Conservation (phyloP, 495 filamentous ascomycete genomes). For the Glutinoglossum americanum region DNA sequence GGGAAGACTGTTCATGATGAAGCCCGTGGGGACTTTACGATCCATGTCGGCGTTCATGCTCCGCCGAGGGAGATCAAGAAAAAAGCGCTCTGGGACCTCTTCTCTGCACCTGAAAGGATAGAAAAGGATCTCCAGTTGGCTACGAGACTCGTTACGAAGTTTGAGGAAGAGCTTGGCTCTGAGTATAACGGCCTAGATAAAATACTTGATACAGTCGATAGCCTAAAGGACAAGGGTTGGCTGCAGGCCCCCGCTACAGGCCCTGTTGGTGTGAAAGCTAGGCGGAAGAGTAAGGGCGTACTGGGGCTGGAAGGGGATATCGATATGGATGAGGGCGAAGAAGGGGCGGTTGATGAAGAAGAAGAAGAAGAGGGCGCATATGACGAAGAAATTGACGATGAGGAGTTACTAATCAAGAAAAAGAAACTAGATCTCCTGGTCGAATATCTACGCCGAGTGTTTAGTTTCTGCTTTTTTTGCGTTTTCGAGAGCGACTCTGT, state of each 20-base stretch:
- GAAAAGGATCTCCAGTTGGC: conserved; percentile 67
- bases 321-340: conserved; percentile 25
- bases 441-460: conserved; percentile 87
- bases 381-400: conserved; percentile 72
- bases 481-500: conserved; percentile 96
- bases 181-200: conserved; percentile 45
- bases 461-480: conserved; percentile 99
- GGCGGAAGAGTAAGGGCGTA: conserved; percentile 27
- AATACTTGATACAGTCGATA: conserved; percentile 72
- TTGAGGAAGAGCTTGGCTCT: conserved; percentile 57
- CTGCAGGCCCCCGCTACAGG: conserved; percentile 45
- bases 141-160: conserved; percentile 47
- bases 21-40: conserved; percentile 80
- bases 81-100: conserved; percentile 94
- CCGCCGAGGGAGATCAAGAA: conserved; percentile 70
- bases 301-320: conserved; percentile 27
- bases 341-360: conserved; percentile 38
- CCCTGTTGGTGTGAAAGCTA: conserved; percentile 34
- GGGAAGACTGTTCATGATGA: conserved; percentile 92
- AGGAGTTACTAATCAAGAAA: conserved; percentile 76
- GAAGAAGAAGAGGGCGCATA: conserved; percentile 48
- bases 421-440: conserved; percentile 92
- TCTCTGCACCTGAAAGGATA: conserved; percentile 73
- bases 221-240: conserved; percentile 46
- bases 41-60: conserved; percentile 88